These are phyloP conservation scores for Hemisphaericaspora lyxosophila DNA, from an alignment of 1,139 yeast genomes.

Conservation along the genomic window DNA sequence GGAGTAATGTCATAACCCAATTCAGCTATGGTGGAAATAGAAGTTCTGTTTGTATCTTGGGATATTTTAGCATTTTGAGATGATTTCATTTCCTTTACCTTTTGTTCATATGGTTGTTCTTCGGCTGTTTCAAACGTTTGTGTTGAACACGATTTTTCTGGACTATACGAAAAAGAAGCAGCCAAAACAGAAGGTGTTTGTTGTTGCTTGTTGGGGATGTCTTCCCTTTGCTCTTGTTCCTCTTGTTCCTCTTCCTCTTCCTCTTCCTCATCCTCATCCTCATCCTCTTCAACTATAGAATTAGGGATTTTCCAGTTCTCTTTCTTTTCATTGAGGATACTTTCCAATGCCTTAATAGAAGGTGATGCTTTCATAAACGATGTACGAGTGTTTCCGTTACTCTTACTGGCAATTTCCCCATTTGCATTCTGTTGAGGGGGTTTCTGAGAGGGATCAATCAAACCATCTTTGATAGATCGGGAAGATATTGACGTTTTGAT, in stretches of 20 bases:
- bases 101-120: neutral
- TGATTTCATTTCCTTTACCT: neutral
- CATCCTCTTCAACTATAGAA: slow-evolving; percentile 28
- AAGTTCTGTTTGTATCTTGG: slow-evolving; percentile 11
- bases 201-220: neutral
- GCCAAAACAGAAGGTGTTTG: slow-evolving; percentile 2
- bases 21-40: slow-evolving; percentile 17
- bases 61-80: neutral
- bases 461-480: slow-evolving; percentile 23
- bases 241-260: slow-evolving; percentile 25
- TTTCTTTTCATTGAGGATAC: slow-evolving; percentile 37
- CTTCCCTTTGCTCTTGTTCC: slow-evolving; percentile 11
- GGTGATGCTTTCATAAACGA: slow-evolving; percentile 55
- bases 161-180: slow-evolving; percentile 3
- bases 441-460: slow-evolving; percentile 7
- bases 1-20: slow-evolving; percentile 28
- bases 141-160: slow-evolving; percentile 17
- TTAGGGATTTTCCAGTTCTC: slow-evolving; percentile 8
- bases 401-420: slow-evolving; percentile 1
- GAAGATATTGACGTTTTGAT: slow-evolving; percentile 44
- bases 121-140: slow-evolving; percentile 34
- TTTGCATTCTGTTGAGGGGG: neutral
- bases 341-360: slow-evolving; percentile 53
- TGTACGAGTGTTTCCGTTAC: slow-evolving; percentile 23
- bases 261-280: slow-evolving; percentile 16